These are phyloP conservation scores for Hypoxylon sp. DNA, from an alignment of 2,329 filamentous ascomycete species.

Conservation along the genomic window DNA sequence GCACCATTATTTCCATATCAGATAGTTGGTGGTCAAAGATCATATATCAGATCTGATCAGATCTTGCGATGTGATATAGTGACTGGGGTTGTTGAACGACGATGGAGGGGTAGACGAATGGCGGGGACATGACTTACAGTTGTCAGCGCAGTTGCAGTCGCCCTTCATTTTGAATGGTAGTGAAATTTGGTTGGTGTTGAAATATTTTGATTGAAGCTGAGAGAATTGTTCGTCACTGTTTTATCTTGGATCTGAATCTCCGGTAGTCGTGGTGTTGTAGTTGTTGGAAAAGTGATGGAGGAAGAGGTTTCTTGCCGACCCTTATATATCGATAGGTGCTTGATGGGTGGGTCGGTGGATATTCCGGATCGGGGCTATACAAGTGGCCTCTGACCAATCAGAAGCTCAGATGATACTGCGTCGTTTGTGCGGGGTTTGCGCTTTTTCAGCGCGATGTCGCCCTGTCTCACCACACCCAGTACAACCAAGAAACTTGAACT, in stretches of 20 bases:
- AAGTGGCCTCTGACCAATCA: conserved; percentile 31
- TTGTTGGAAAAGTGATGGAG: conserved; percentile 8
- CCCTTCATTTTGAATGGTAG: conserved; percentile 43
- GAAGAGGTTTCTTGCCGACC: conserved; percentile 14
- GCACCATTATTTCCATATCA: conserved; percentile 6
- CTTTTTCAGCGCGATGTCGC: conserved; percentile 45
- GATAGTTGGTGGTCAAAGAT: not conserved
- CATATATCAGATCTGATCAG: conserved; percentile 14
- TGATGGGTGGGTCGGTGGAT: conserved; percentile 26
- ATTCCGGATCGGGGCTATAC: conserved; percentile 35
- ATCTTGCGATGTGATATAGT: not conserved
- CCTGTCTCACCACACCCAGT: conserved; percentile 44
- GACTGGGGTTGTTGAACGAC: conserved; percentile 1
- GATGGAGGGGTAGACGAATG: conserved; percentile 9
- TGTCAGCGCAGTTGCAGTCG: conserved; percentile 44
- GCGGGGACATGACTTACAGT: conserved; percentile 36
- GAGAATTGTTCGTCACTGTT: conserved; percentile 2
- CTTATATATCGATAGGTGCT: conserved; percentile 35
- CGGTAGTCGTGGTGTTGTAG: conserved; percentile 12
- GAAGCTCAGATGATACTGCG: conserved; percentile 23
- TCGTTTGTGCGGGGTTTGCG: conserved; percentile 45
- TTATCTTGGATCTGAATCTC: conserved; percentile 19
- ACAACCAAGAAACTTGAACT: conserved; percentile 8
- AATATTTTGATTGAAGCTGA: conserved; percentile 1
- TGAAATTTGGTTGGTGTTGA: conserved; percentile 13